phyloP scores from a whole-genome alignment of 495 filamentous ascomycete species.

The Penicillium canescens region DNA sequence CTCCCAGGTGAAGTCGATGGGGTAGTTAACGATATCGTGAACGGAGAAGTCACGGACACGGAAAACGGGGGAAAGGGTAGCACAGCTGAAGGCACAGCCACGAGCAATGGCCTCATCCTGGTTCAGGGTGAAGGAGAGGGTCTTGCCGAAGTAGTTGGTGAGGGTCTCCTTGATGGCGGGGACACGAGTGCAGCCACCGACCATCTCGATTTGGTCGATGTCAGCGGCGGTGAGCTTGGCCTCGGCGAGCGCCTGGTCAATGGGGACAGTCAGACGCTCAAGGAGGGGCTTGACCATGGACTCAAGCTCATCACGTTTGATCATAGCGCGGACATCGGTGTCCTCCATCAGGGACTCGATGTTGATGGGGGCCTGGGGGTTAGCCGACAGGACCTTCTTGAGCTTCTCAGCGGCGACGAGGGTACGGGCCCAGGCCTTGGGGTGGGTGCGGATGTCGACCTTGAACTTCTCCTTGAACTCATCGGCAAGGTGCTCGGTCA shows the following conservation, averaged over 20 bases:
- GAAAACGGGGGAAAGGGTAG: conserved; percentile 97
- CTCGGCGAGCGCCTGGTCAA: conserved; percentile 90
- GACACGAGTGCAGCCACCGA: conserved; percentile 94
- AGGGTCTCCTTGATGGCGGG: conserved; percentile 90
- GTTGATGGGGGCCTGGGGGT: conserved; percentile 89
- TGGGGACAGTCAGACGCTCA: conserved; percentile 65
- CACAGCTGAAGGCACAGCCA: conserved; percentile 96
- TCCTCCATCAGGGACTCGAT: conserved; percentile 99
- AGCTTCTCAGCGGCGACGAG: conserved; percentile 89
- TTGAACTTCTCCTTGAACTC: conserved; percentile 95
- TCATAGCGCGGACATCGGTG: conserved; percentile 81
- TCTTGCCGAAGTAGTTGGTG: conserved; percentile 86
- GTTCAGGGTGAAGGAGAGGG: conserved; percentile 94
- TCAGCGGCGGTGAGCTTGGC: conserved; percentile 87
- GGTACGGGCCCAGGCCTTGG: conserved; percentile 85
- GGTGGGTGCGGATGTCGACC: conserved; percentile 84
- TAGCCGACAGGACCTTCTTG: conserved; percentile 98
- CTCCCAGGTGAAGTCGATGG: conserved; percentile 99
- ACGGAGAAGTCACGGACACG: conserved; percentile 97
- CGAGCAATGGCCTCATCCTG: conserved; percentile 97
- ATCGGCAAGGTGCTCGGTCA: conserved; percentile 90
- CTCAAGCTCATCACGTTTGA: conserved; percentile 95
- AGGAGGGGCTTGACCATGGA: conserved; percentile 84
- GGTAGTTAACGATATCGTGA: conserved; percentile 96
- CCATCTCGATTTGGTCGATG: conserved; percentile 91